Base-by-base conservation (phyloP, 1,284 basidiomycete species). In the Flammula alnicola region DNA sequence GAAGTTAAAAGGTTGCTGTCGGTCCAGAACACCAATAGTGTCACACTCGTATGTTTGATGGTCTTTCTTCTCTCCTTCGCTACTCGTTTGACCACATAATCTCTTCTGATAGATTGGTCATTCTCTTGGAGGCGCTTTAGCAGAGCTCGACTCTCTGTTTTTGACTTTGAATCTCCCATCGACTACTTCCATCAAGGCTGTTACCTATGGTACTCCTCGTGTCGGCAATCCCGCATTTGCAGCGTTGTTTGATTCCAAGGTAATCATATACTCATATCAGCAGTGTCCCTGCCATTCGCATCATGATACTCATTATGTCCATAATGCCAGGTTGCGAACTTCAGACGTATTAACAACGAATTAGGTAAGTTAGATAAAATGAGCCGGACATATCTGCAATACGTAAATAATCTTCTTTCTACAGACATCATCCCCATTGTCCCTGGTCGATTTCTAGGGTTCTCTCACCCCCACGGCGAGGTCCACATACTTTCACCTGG, bases 91-190 rank as follows among this genome's bases (percentile, higher is more conserved):
- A 46, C 4, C 32, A 29, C 1, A 23, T 23, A 32, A 16, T 20
- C 23, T 16, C 37, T 33, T 39, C 20, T 10, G 30, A 27, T 50
- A 78, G 76, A 61, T 80, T 32, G 78, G 80, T 3, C 81, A 81
- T 58, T 81, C 77, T 11, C 73, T 82, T n/a, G 81, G 80, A 22
- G 81, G 78, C 35, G 80, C 79, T 14, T 64, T 83, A 17, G 76
- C 79, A 4, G 74, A 78, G 54, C 72, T 83, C 7, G 77, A 80
- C 45, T 69, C 77, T 12, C 54, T 81, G 12, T 79, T 74, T 62
- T 67, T 83, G 47, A 63, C 66, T 1, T 59, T 81, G 27, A 76
- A 78, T 55, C 63, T 82, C 16, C 76, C 77, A 3, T 59, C 68
- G 5, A 53, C 58, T 38, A 69, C 73, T 35, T 56, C 60, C 7